phyloP scores from a whole-genome alignment of 2,329 filamentous ascomycete genomes.

The Malbranchea zuffiana region DNA sequence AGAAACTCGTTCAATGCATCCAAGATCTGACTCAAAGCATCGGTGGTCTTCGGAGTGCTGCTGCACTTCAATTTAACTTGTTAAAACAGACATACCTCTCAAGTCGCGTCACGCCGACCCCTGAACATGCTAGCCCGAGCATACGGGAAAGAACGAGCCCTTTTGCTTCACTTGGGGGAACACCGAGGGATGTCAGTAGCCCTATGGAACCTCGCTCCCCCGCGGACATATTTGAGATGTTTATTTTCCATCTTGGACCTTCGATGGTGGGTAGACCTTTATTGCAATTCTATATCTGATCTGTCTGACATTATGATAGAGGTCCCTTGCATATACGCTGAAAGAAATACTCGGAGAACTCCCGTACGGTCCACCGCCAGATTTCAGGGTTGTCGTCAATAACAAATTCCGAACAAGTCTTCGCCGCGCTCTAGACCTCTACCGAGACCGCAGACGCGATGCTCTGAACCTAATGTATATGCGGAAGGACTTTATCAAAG shows the following conservation, averaged over 20 bases:
- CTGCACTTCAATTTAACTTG: slow-evolving; percentile 77
- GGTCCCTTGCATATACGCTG: slow-evolving; percentile 84
- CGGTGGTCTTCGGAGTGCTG: slow-evolving; percentile 79
- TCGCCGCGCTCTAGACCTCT: slow-evolving; percentile 66
- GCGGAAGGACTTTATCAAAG: slow-evolving; percentile 59
- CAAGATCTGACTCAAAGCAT: slow-evolving; percentile 79
- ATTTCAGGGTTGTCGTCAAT: slow-evolving; percentile 62
- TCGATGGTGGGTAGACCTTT: slow-evolving; percentile 51
- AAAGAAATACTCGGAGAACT: slow-evolving; percentile 80
- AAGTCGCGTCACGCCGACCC: slow-evolving; percentile 4
- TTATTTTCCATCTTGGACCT: slow-evolving; percentile 78
- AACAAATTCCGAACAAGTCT: slow-evolving; percentile 72
- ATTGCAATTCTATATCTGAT: background rate
- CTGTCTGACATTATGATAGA: slow-evolving; percentile 35
- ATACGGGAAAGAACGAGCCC: background rate
- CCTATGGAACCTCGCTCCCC: slow-evolving; percentile 34
- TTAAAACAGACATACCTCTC: slow-evolving; percentile 49
- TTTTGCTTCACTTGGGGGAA: background rate
- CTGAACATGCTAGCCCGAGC: slow-evolving; percentile 14
- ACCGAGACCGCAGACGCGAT: slow-evolving; percentile 61
- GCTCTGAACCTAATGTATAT: slow-evolving; percentile 72
- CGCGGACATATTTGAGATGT: slow-evolving; percentile 80
- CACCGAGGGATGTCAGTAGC: slow-evolving; percentile 9
- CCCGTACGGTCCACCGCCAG: slow-evolving; percentile 60
- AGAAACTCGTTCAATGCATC: slow-evolving; percentile 69